phyloP scores from a whole-genome alignment of 2,329 filamentous ascomycete species.

The Ramularia endophylla region DNA sequence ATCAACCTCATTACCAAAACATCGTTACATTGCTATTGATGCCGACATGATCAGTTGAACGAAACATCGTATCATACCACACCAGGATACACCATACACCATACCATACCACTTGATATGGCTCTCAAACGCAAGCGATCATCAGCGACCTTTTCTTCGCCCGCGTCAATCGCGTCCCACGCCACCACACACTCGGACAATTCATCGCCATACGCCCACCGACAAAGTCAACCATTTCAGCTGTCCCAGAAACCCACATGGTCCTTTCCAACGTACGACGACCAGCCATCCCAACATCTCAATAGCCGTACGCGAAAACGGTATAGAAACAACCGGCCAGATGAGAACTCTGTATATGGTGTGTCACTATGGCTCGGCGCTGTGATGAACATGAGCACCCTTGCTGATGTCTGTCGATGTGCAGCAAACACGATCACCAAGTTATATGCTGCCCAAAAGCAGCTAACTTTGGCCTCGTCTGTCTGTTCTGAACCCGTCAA shows the following conservation, averaged over 20 bases:
- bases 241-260: constrained; percentile 22
- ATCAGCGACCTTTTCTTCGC: constrained; percentile 37
- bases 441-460: constrained; percentile 40
- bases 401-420: constrained; percentile 16
- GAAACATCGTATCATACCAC: no score
- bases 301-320: constrained; percentile 55
- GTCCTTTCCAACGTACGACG: constrained; percentile 23
- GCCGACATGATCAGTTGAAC: no score
- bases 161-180: constrained; percentile 34
- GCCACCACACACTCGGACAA: constrained; percentile 23
- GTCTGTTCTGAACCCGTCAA: constrained; percentile 25
- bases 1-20: constrained; percentile 1
- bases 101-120: constrained; percentile 36
- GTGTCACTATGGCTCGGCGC: constrained; percentile 21
- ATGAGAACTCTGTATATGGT: constrained; percentile 53
- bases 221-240: constrained; percentile 24
- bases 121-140: constrained; percentile 55
- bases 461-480: constrained; percentile 21
- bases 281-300: constrained; percentile 34
- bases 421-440: constrained; percentile 41
- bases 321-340: constrained; percentile 52
- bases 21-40: no score
- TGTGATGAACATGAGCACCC: constrained; percentile 11
- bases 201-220: constrained; percentile 26
- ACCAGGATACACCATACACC: background rate